Conservation (phyloP, 257 asterid genomes). For the Nicotiana obtusifolia region DNA sequence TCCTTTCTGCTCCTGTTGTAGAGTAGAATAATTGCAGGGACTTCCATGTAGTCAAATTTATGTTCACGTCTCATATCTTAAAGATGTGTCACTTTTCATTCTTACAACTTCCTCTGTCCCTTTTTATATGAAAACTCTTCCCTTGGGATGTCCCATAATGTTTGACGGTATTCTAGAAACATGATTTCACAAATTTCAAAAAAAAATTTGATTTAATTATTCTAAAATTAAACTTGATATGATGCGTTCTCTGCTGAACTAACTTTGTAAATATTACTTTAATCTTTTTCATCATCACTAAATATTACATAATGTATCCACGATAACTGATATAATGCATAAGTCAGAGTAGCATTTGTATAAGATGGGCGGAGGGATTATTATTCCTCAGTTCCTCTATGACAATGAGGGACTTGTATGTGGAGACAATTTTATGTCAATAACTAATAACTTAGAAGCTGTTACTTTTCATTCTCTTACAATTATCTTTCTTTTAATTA, state of each 20-base stretch:
- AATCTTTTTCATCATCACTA: not conserved
- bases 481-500: not conserved
- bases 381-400: not conserved
- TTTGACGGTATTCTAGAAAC: not conserved
- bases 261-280: not conserved
- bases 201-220: not conserved
- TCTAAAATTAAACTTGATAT: not conserved
- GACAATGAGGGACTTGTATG: not conserved
- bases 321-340: not conserved
- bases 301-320: not conserved
- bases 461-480: not conserved
- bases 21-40: not conserved
- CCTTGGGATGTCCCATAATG: not conserved
- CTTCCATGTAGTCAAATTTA: not conserved
- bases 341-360: not conserved
- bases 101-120: not conserved
- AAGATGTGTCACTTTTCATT: not conserved
- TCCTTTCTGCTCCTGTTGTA: not conserved
- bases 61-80: not conserved
- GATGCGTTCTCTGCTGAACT: not conserved
- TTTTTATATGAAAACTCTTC: not conserved
- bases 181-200: not conserved
- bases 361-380: not conserved
- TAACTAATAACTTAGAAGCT: not conserved
- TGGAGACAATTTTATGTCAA: not conserved